These are phyloP conservation scores for Leccinum obscurum DNA, from an alignment of 768 basidiomycete species.

Conservation along the genomic window DNA sequence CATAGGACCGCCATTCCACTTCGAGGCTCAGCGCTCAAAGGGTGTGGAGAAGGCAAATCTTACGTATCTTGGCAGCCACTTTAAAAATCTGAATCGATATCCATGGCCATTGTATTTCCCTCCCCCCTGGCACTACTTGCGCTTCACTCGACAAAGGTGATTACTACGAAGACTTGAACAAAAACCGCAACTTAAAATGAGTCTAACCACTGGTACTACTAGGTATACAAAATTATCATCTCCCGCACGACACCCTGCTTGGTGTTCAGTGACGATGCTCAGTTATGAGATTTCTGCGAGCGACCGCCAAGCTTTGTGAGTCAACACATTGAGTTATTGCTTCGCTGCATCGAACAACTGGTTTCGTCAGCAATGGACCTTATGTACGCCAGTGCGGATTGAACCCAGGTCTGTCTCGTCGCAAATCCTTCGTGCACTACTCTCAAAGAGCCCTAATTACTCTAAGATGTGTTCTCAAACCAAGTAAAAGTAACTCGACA, in stretches of 20 bases:
- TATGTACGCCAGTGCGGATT: neutral
- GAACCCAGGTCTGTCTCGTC: neutral
- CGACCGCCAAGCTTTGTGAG: neutral
- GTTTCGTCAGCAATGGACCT: neutral
- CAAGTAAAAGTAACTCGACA: neutral
- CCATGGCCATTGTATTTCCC: neutral
- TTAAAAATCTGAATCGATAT: neutral
- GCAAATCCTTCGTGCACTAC: neutral
- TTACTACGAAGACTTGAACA: neutral
- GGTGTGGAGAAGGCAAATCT: too few species aligned
- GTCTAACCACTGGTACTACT: too few species aligned
- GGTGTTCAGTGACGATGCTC: too few species aligned
- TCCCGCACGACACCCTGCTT: too few species aligned
- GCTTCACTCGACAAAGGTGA: neutral
- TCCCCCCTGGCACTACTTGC: too few species aligned
- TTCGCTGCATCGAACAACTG: neutral
- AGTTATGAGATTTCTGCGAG: too few species aligned
- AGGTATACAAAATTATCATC: too few species aligned
- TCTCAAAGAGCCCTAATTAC: neutral
- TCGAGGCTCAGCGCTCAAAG: too few species aligned
- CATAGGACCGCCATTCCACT: too few species aligned
- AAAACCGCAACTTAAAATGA: neutral
- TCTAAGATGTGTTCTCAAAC: neutral
- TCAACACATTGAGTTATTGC: neutral
- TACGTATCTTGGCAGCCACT: too few species aligned